Evolutionary conservation across 345 rosid genomes (phyloP).

Genomic region (Populus ilicifolia): DNA sequence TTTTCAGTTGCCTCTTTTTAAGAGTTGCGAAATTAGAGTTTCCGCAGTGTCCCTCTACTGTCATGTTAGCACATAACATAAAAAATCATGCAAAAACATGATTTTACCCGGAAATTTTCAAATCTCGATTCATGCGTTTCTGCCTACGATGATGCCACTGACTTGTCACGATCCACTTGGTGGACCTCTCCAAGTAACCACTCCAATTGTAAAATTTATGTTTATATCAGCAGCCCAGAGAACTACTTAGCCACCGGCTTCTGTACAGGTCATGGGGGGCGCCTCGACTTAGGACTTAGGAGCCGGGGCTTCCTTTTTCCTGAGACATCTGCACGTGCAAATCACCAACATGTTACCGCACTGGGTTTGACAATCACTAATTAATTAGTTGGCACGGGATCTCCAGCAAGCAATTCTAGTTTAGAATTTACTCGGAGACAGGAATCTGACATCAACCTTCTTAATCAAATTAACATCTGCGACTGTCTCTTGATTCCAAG

Average conservation of each 20-base stretch:
- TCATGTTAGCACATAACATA: too few relatives aligned
- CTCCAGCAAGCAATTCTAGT: slow-evolving; percentile 12
- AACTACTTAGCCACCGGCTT: background rate
- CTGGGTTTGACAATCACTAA: slow-evolving; percentile 14
- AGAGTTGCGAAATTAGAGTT: too few relatives aligned
- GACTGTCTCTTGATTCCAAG: background rate
- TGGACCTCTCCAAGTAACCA: background rate
- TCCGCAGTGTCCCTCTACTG: too few relatives aligned
- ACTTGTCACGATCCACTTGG: background rate
- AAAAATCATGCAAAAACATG: too few relatives aligned
- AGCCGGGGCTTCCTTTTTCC: background rate
- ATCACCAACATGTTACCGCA: slow-evolving; percentile 8
- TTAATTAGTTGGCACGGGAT: slow-evolving; percentile 16
- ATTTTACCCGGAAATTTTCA: background rate
- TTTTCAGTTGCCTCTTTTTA: too few relatives aligned
- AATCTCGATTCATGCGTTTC: background rate
- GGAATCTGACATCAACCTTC: slow-evolving; percentile 16
- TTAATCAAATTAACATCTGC: background rate
- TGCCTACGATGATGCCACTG: background rate
- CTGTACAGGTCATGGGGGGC: background rate
- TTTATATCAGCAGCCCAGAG: background rate
- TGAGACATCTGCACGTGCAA: slow-evolving; percentile 19
- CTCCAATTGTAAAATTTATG: background rate
- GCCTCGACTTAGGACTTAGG: background rate
- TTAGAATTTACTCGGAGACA: slow-evolving; percentile 11